phyloP scores from a whole-genome alignment of 768 basidiomycete genomes.

The Boletus subparvulus region DNA sequence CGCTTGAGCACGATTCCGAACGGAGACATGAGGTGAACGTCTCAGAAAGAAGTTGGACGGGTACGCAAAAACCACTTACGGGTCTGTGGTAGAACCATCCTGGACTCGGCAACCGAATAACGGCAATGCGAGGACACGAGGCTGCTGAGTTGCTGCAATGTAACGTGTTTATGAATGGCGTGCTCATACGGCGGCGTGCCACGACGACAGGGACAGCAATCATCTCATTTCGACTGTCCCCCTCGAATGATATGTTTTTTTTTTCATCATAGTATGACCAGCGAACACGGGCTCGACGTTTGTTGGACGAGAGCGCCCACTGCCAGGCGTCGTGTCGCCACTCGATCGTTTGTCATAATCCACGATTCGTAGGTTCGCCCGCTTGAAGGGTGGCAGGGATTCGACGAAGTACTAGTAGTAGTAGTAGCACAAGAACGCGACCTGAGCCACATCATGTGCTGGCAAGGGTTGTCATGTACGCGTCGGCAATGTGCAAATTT shows the following conservation, averaged over 20 bases:
- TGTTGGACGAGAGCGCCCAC: not conserved
- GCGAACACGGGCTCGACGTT: not conserved
- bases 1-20: constrained; percentile 4
- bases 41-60: constrained; percentile 1
- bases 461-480: not conserved
- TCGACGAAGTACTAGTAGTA: not conserved
- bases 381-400: not conserved
- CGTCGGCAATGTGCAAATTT: not conserved
- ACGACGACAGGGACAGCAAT: constrained; percentile 5
- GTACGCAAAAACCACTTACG: not conserved
- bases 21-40: not conserved
- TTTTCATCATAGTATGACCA: constrained; percentile 4
- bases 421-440: too few relatives aligned
- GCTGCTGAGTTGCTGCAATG: constrained; percentile 9
- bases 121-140: constrained; percentile 27
- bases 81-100: not conserved
- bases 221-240: constrained; percentile 20
- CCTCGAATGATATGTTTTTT: constrained; percentile 1
- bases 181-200: constrained; percentile 14
- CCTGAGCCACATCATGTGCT: too few relatives aligned
- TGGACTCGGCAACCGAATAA: constrained; percentile 21
- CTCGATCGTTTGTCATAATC: not conserved
- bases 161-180: constrained; percentile 17
- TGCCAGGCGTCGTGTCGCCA: not conserved
- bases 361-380: not conserved